Evolutionary conservation across 192 early-diverging fungal species (phyloP).

Genomic region (Entomortierella parvispora): DNA sequence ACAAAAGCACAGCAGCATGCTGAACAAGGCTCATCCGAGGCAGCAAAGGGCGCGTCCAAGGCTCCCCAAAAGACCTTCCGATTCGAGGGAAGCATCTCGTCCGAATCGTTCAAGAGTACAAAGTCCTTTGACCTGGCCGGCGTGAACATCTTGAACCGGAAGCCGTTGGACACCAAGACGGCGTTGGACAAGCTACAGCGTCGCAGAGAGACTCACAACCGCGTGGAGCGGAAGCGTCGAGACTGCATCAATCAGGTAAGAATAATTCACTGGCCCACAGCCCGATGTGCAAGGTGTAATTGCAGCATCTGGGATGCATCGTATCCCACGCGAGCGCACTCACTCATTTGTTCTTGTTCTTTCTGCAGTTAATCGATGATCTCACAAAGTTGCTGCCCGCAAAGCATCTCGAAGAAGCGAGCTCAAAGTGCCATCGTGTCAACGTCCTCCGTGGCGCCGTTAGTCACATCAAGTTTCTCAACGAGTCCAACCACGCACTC

Average conservation of each 20-base stretch:
- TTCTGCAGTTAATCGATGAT: slow-evolving; percentile 21
- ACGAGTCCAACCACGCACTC: slow-evolving; percentile 39
- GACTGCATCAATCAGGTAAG: slow-evolving; percentile 73
- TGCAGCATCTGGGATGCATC: too few relatives aligned
- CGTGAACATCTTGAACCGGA: slow-evolving; percentile 40
- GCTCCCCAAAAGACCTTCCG: slow-evolving; percentile 33
- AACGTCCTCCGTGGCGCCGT: slow-evolving; percentile 46
- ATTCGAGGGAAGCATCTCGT: slow-evolving; percentile 47
- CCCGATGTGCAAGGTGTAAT: too few relatives aligned
- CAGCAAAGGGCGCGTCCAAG: not conserved
- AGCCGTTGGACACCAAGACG: slow-evolving; percentile 25
- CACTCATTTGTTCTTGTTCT: not conserved
- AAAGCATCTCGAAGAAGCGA: slow-evolving; percentile 28
- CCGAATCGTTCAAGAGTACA: slow-evolving; percentile 42
- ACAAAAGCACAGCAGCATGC: slow-evolving; percentile 1
- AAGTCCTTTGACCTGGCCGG: slow-evolving; percentile 50
- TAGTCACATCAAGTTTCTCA: slow-evolving; percentile 44
- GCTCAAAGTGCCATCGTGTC: slow-evolving; percentile 38
- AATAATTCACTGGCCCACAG: not conserved
- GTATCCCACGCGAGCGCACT: not conserved
- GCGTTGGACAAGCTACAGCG: slow-evolving; percentile 59
- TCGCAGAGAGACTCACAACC: slow-evolving; percentile 79
- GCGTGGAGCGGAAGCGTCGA: slow-evolving; percentile 76
- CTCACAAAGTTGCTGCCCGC: slow-evolving; percentile 20
- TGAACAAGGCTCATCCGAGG: not conserved